Percentiles rank a stretch among this genome's conserved stretches.
Evolutionary conservation across 2,329 filamentous ascomycete genomes (phyloP).

Genomic region (Penicillium paneum): DNA sequence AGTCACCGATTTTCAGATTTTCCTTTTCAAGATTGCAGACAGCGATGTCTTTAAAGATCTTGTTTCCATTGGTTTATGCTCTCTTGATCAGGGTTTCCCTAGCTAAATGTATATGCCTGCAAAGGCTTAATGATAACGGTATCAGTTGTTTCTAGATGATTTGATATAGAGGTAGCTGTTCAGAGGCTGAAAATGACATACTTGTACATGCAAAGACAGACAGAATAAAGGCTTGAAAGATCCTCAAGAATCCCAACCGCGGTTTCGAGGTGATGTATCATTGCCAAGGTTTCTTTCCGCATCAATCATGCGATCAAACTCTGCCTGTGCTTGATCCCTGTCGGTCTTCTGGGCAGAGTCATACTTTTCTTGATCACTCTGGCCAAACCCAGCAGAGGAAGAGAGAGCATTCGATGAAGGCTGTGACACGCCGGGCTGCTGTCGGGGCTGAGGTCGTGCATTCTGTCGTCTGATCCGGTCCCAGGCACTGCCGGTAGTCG

Average conservation of each 20-base stretch:
- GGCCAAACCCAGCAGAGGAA: not conserved
- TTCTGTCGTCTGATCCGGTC: constrained; percentile 37
- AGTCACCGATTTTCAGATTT: not conserved
- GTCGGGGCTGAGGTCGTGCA: constrained; percentile 1
- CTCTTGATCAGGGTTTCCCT: not conserved
- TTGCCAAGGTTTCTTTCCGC: constrained; percentile 33
- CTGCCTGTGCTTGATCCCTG: constrained; percentile 40
- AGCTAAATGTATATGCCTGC: constrained; percentile 17
- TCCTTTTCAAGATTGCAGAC: constrained; percentile 8
- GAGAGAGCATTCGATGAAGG: not conserved
- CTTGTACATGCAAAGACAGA: constrained; percentile 10
- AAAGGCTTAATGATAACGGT: constrained; percentile 17
- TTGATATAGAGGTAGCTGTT: not conserved
- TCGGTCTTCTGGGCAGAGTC: constrained; percentile 27
- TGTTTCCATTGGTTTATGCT: not conserved
- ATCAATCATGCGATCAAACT: constrained; percentile 46
- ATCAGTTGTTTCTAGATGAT: constrained; percentile 4
- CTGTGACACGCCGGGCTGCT: not conserved
- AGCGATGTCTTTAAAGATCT: not conserved
- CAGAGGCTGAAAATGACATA: not conserved
- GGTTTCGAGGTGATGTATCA: constrained; percentile 14
- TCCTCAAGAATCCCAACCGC: constrained; percentile 16
- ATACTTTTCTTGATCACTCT: constrained; percentile 11
- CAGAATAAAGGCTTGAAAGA: not conserved
- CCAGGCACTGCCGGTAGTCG: constrained; percentile 34